Base-by-base conservation (phyloP, 495 filamentous ascomycete genomes). In the Xanthoparmelia taractica region DNA sequence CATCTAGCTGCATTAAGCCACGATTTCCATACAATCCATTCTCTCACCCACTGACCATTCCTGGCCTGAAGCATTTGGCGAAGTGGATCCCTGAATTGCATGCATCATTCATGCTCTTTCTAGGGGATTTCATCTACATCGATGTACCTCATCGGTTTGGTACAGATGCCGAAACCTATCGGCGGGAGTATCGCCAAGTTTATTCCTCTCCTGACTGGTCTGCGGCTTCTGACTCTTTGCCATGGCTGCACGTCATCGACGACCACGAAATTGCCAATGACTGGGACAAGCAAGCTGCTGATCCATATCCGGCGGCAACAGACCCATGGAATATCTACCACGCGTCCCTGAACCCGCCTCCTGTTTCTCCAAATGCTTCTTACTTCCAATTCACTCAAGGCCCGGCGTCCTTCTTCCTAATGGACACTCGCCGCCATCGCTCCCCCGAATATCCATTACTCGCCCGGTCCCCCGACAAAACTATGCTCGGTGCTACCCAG, bases 51-150 rank as follows among this genome's bases (percentile, higher is more conserved):
- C 77, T 97, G 4, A 80, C 85, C 13, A 86, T 97, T 48, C 85
- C 85, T 0, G 94, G 94, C 2, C 80, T 97, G 67, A 80, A 82
- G 63, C 78, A 88, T 63, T 73, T 90, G 18, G 82, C 84, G 25
- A 82, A 83, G 56, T 72, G 83, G 40, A 73, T 94, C 8, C 85
- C 87, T 3, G 70, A 74, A 8, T 75, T 93, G 7, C 77, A 84
- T 31, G 81, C 90, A 0, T 85, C 86, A 61, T 97, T 98, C 67
- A 97, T 98, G 92, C 82, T 98, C 31, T 98, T 98, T 79, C 84
- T 98, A 0, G 94, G 93, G n/a, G 94, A 98, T 71, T 98, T 97
- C 72, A 96, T 98, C 72, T 98, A 98, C 72, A 86, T 95, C 65
- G 94, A 98, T 63, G 91, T 97, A 0, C 94, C 94, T 0, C 79